Evolutionary conservation across 257 asterid species (phyloP).

Genomic region (Gentiana macrophylla): DNA sequence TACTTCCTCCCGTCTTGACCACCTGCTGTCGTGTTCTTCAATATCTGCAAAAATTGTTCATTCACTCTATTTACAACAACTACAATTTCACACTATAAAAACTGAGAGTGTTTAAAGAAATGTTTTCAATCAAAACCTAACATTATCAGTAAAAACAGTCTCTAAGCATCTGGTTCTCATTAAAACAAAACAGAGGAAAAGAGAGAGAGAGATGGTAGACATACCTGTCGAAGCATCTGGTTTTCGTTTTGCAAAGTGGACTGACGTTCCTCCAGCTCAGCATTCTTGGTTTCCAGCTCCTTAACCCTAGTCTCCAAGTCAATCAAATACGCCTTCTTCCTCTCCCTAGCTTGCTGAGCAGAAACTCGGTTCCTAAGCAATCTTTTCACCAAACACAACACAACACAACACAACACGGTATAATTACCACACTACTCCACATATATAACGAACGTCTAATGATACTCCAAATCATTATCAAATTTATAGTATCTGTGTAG

Average conservation of each 20-base stretch:
- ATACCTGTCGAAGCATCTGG: conserved; percentile 97
- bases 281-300: conserved; percentile 83
- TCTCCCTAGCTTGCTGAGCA: conserved; percentile 99
- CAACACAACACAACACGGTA: conserved; percentile 11
- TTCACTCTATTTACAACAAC: too few species aligned
- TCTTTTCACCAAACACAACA: conserved; percentile 30
- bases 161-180: not conserved
- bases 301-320: conserved; percentile 88
- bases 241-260: conserved; percentile 94
- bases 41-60: conserved; percentile 22
- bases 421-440: not conserved
- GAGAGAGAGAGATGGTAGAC: not conserved
- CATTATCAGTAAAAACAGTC: too few species aligned
- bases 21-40: conserved; percentile 47
- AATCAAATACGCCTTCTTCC: conserved; percentile 89
- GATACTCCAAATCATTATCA: too few species aligned
- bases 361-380: conserved; percentile 98
- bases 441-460: too few species aligned
- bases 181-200: not conserved
- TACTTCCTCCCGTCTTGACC: conserved; percentile 39
- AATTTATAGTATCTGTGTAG: too few species aligned
- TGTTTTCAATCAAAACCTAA: too few species aligned
- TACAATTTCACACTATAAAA: too few species aligned
- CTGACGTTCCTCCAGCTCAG: conserved; percentile 90
- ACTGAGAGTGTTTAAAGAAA: too few species aligned